Base-by-base conservation (phyloP, 2,329 filamentous ascomycete species). In the Dothideomycetidae sp. region DNA sequence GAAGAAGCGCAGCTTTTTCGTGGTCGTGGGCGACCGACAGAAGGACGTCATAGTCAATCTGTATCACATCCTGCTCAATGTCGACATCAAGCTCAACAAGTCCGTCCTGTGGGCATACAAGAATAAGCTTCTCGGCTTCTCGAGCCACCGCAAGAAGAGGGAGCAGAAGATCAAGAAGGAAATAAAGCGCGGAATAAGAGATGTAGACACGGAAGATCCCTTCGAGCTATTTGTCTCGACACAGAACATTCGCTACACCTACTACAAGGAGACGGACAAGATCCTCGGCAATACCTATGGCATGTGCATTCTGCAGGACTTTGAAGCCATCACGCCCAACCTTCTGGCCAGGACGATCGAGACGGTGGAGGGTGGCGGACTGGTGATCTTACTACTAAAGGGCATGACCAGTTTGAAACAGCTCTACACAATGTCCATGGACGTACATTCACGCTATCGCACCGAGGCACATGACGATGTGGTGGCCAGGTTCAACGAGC, bases 221-320 rank as follows among this genome's bases (percentile, higher is more conserved):
- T 98, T 98, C 65, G 90, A 98, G 63, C 73, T 96, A 38, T 98
- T 96, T 62, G 80, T 96, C 50, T 90, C 85, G 41, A 76, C 93
- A 40, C 82, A 96, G 64, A 85, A 94, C 60, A 93, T 98, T 57
- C 81, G 90, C 59, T 98, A 98, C 71, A 84, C 90, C 41, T 98
- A 93, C 70, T 98, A 98, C 68, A 98, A 98, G 63, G 90, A 98
- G 65, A 96, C 90, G 17, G 90, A 98, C 53, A 96, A 94, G 68
- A 94, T 98, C 54, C 63, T 96, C 40, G 90, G 90, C 57, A 93
- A 96, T 59, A 98, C 90, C 30, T 98, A 90, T 55, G 88, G 88
- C 55, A 94, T 94, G 83, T 94, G 85, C 58, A 93, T 98, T 46
- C 64, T 98, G 49, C 90, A 98, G 59, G 90, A 98, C 55, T 98